Base-by-base conservation (phyloP, 495 filamentous ascomycete species). In the Aspergillus nanangensis region DNA sequence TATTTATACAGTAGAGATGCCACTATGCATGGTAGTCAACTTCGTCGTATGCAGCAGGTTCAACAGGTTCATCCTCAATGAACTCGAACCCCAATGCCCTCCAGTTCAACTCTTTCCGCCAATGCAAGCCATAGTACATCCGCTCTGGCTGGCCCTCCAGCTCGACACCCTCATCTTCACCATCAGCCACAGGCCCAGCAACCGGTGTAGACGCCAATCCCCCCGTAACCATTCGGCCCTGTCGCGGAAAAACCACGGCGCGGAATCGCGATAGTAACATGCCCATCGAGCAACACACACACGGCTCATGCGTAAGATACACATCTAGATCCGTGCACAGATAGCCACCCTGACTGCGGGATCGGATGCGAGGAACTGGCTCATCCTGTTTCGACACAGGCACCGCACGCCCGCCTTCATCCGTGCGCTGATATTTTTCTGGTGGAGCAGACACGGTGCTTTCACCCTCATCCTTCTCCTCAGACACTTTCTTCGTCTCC, bases 251-350 rank as follows among this genome's bases (percentile, higher is more conserved):
- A n/a, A 94, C 76, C 2, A 92, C 81, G 14, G 81, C 76, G 4
- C 84, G 78, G 72, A 97, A 93, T 21, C 93, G 79, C 1, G 90
- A 96, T 49, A 97, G 90, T 15, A 97, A 71, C 27, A 96, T 79
- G 2, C 89, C 94, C 92, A 97, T 97, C 8, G 84, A 87, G 66
- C 93, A 98, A 81, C 94, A 95, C 23, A 93, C 74, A 54, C 93
- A 98, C 3, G 93, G 93, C 63, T 98, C 93, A 59, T 96, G 91
- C 1, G 90, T 92, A 24, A 92, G 63, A 62, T 95, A 96, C 23
- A 98, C 76, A 53, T 96, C 90, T 2, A 97, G 78, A 39, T 87
- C 85, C 42, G 90, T 84, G 64, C 92, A 97, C 24, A 98, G 81
- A 63, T 98, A 98, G n/a, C 92, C 92, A 50, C 85, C 83, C n/a